These are phyloP conservation scores for Penicillium sp. DNA, from an alignment of 2,329 filamentous ascomycete species.

Conservation along the genomic window DNA sequence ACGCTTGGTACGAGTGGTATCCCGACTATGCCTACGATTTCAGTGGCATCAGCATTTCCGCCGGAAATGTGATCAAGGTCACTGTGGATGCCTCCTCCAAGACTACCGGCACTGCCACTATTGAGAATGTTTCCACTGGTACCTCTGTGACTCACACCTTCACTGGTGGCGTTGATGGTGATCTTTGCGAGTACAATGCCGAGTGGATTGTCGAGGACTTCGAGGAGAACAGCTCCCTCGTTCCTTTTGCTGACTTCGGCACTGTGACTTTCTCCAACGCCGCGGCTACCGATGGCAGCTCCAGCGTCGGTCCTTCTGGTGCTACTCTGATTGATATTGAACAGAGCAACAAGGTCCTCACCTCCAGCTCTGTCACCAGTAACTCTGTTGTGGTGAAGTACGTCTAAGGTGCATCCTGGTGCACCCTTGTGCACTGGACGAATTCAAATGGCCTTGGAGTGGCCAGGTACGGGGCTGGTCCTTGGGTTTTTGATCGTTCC, in stretches of 20 bases:
- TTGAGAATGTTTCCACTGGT: slow-evolving; percentile 53
- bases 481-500: background rate
- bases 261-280: slow-evolving; percentile 47
- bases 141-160: slow-evolving; percentile 53
- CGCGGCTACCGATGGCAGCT: slow-evolving; percentile 31
- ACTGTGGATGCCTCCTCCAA: slow-evolving; percentile 43
- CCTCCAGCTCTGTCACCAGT: slow-evolving; percentile 24
- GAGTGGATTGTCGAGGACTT: slow-evolving; percentile 63
- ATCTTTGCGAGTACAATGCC: slow-evolving; percentile 56
- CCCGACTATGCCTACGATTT: slow-evolving; percentile 57
- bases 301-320: slow-evolving; percentile 34
- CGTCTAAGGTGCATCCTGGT: slow-evolving; percentile 6
- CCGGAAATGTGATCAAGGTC: slow-evolving; percentile 45
- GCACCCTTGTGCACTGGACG: background rate
- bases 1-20: slow-evolving; percentile 62
- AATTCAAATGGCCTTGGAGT: background rate
- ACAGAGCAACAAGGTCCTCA: slow-evolving; percentile 40
- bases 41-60: slow-evolving; percentile 43
- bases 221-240: slow-evolving; percentile 34
- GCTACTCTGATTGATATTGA: slow-evolving; percentile 48
- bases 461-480: background rate
- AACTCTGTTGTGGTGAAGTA: slow-evolving; percentile 26
- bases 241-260: slow-evolving; percentile 49
- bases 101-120: slow-evolving; percentile 43
- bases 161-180: slow-evolving; percentile 36